Evolutionary conservation across 2,329 filamentous ascomycete genomes (phyloP), one percentile per base, ranked within the genome.

Genomic region (Simplicillium sp.): DNA sequence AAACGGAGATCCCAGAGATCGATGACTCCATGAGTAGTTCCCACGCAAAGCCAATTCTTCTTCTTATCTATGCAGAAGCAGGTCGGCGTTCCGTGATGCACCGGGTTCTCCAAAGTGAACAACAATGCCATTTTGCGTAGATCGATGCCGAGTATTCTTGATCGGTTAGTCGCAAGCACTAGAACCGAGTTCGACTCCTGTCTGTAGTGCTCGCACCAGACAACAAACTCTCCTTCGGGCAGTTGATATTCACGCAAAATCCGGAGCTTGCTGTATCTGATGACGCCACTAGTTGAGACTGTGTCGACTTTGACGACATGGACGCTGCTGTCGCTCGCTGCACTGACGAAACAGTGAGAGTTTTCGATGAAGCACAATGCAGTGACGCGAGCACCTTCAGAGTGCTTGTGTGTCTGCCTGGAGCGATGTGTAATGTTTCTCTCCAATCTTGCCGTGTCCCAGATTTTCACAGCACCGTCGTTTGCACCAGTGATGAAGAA

Each of bases 1-100:
- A 98, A 98, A n/a, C 92, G 83, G 33, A 98, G 71, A 60, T 98
- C 92, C 92, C 92, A 98, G 2, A 98, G 73, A 56, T 94, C 85
- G 7, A 98, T 69, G 20, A 97, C 82, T 29, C 94, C 92, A 56
- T 97, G 89, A 0, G 87, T 87, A 1, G 94, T 98, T 29, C 89
- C 92, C 1, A 97, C 66, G 2, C 94, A 74, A 3, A 98, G 69
- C 92, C 92, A 98, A 54, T 92, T 88, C 38, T 84, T 82, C 55
- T 82, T 86, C 43, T 79, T 76, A 54, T 96, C 88, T 28, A 95
- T 73, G 53, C 85, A 90, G 61, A 98, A 96, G 50, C 87, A 92
- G 1, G 87, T 96, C 1, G 88, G 87, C 1, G 82, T 86, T 11
- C 92, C 92, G 54, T 98, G 90, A 52, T 94, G 86, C 2, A 95